Percentiles rank a stretch among this genome's conserved stretches.
Evolutionary conservation across 2,329 filamentous ascomycete species (phyloP).

Genomic region (Hypoxylon sp.): DNA sequence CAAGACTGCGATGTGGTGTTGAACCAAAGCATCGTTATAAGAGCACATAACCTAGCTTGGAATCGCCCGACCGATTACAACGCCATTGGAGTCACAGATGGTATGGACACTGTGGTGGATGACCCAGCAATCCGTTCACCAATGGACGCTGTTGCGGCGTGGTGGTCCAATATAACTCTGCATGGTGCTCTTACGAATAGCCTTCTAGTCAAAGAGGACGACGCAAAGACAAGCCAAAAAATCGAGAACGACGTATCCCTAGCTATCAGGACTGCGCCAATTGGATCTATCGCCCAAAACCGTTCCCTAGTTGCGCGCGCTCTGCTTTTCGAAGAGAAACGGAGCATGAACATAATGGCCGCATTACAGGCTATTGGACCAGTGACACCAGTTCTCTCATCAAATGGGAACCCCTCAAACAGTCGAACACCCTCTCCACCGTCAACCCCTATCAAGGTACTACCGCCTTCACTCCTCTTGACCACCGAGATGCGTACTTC

Average conservation of each 20-base stretch:
- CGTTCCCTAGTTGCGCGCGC: slow-evolving; percentile 73
- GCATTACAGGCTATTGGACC: slow-evolving; percentile 69
- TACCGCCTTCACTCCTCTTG: slow-evolving; percentile 60
- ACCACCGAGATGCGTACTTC: slow-evolving; percentile 70
- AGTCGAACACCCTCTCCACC: slow-evolving; percentile 34
- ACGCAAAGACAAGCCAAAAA: slow-evolving; percentile 56
- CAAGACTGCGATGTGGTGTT: slow-evolving; percentile 88
- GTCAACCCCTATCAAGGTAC: slow-evolving; percentile 63
- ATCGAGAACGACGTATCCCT: slow-evolving; percentile 70
- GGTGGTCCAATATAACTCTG: slow-evolving; percentile 85
- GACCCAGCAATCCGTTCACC: slow-evolving; percentile 88
- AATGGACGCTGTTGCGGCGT: slow-evolving; percentile 90
- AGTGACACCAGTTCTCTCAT: slow-evolving; percentile 55
- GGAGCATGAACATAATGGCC: slow-evolving; percentile 69
- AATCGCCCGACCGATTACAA: slow-evolving; percentile 82
- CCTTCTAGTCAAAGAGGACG: slow-evolving; percentile 68
- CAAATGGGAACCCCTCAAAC: slow-evolving; percentile 41
- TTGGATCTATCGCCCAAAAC: slow-evolving; percentile 79
- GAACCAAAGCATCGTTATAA: slow-evolving; percentile 81
- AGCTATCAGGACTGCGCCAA: slow-evolving; percentile 81
- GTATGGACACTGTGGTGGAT: slow-evolving; percentile 87
- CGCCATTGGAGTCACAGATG: slow-evolving; percentile 73
- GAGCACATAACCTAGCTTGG: slow-evolving; percentile 91
- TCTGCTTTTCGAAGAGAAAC: slow-evolving; percentile 68
- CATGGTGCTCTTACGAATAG: slow-evolving; percentile 77